Base-by-base conservation (phyloP, 2,329 filamentous ascomycete species). In the Trichoderma hamatum region DNA sequence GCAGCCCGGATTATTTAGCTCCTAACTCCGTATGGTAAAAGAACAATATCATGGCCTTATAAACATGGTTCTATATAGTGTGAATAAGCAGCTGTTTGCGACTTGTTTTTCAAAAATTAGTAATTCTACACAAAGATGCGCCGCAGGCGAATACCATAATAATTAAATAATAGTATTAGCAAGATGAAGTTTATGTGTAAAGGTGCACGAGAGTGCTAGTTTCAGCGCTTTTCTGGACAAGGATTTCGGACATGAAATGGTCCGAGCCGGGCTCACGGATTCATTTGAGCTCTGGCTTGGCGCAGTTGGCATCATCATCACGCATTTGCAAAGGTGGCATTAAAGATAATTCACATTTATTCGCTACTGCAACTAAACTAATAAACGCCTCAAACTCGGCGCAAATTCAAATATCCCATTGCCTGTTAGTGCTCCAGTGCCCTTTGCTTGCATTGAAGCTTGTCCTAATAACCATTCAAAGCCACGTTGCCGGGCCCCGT, bases 1-100 rank as follows among this genome's bases (percentile, higher is more conserved):
- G 9, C 28, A 26, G 52, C 32, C 36, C 63, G 63, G 63, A 66
- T 34, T 6, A 19, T 55, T 55, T 55, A 28, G n/a, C 51, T 58
- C 63, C 63, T 66, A 66, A 66, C 63, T 66, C 63, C 63, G 63
- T 7, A 14, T 49, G 19, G 19, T 6, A 14, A 16, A 54, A 16
- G 26, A 5, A 2, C 19, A 46, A 21, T 13, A 49, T 11, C 7
- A 49, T 24, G 46, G 46, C 46, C 9, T 13, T 24, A 24, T n/a
- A 49, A 21, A 13, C 39, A 49, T 10, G n/a, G 13, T 21, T 21
- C 46, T 24, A 24, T 39, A 1, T 43, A 7, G 19, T 7, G 7
- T 43, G 46, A 24, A 24, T 6, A 24, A 13, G 46, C 21, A 49
- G 16, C 21, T 24, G 3, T 49, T n/a, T 49, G n/a, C 21, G 2